phyloP scores from a whole-genome alignment of 2,329 filamentous ascomycete genomes.

The Trichoderma gracile region DNA sequence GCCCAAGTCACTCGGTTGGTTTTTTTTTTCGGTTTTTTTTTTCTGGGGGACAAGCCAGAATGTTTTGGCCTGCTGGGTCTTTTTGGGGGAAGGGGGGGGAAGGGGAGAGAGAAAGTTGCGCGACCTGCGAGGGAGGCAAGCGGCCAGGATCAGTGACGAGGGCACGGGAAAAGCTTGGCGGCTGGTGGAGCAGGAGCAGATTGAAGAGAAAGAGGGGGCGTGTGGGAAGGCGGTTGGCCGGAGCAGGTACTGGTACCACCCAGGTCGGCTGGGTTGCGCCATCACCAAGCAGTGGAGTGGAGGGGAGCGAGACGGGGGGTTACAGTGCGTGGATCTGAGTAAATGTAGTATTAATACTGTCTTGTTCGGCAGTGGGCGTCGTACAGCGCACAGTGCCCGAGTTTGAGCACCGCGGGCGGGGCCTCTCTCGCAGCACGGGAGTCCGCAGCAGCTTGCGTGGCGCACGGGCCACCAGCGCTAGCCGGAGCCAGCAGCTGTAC shows the following conservation, averaged over 20 bases:
- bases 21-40: constrained; percentile 18
- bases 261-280: background rate
- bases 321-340: no score
- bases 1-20: constrained; percentile 42
- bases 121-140: constrained; percentile 1
- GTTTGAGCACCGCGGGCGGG: background rate
- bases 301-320: no score
- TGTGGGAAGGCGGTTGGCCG: background rate
- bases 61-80: constrained; percentile 37
- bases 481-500: background rate
- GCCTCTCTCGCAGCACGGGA: constrained; percentile 19
- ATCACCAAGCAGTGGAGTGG: background rate
- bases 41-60: constrained; percentile 36
- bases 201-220: background rate
- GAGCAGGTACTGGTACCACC: background rate
- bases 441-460: constrained; percentile 17
- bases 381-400: constrained; percentile 17
- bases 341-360: no score
- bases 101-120: constrained; percentile 35
- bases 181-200: constrained; percentile 2
- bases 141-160: constrained; percentile 9
- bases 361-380: background rate
- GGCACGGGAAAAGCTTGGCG: constrained; percentile 22
- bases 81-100: constrained; percentile 21
- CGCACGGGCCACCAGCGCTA: constrained; percentile 19